These are phyloP conservation scores for Ascochyta viciae-villosae DNA, from an alignment of 2,329 filamentous ascomycete species.

Conservation along the genomic window DNA sequence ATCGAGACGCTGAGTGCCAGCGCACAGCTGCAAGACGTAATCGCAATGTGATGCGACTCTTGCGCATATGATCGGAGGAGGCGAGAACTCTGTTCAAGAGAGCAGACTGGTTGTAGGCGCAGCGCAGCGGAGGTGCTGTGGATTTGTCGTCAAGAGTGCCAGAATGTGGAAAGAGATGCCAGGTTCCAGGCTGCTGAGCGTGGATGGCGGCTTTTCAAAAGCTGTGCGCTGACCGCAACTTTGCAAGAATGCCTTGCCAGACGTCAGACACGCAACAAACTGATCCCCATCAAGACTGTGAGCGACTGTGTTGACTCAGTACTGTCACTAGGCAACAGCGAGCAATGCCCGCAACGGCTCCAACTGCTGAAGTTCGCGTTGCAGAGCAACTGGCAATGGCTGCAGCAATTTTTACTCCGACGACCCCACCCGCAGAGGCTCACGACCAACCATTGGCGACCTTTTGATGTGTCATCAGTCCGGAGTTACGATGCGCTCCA, in stretches of 20 bases:
- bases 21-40: slow-evolving; percentile 26
- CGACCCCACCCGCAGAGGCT: neutral
- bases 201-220: slow-evolving; percentile 9
- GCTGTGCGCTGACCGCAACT: slow-evolving; percentile 32
- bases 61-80: neutral
- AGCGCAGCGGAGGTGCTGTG: slow-evolving; percentile 1
- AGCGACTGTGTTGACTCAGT: too few relatives aligned
- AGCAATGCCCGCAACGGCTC: neutral
- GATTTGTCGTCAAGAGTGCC: neutral
- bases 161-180: slow-evolving; percentile 1
- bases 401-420: neutral
- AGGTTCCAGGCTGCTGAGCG: slow-evolving; percentile 4
- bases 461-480: neutral
- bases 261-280: slow-evolving; percentile 15
- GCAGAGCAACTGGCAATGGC: neutral
- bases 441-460: slow-evolving; percentile 1
- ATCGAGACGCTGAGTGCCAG: slow-evolving; percentile 27
- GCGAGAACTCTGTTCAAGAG: neutral
- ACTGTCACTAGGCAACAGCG: neutral
- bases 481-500: slow-evolving; percentile 9
- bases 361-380: neutral
- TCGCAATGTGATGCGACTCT: neutral
- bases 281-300: neutral
- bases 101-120: neutral
- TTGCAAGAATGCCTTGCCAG: slow-evolving; percentile 36